phyloP scores from a whole-genome alignment of 805 yeast genomes.

The Candida montana region DNA sequence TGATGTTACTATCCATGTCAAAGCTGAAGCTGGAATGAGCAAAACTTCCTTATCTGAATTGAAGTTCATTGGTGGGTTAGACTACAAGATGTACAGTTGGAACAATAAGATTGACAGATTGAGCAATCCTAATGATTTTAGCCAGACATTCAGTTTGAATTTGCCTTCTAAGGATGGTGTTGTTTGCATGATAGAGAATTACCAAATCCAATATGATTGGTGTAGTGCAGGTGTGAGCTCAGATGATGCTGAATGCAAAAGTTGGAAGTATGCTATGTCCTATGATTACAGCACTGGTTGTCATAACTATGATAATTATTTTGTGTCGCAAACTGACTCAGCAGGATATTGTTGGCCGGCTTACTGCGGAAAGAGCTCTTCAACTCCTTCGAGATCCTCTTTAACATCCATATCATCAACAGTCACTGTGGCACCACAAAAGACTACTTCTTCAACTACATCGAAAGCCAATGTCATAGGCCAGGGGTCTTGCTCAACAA shows the following conservation, averaged over 20 bases:
- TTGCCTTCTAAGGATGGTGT: constrained; percentile 1
- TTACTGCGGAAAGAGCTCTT: constrained; percentile 13
- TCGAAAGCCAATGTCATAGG: background rate
- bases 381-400: background rate
- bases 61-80: constrained; percentile 10
- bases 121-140: constrained; percentile 10
- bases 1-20: constrained; percentile 9
- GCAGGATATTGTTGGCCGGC: constrained; percentile 20
- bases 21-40: constrained; percentile 6
- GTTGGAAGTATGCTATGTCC: constrained; percentile 17
- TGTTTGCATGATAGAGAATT: constrained; percentile 8
- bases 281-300: constrained; percentile 23
- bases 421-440: background rate
- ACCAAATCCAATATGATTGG: constrained; percentile 14
- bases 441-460: background rate
- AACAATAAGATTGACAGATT: constrained; percentile 7
- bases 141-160: constrained; percentile 6
- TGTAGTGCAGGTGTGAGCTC: constrained; percentile 11
- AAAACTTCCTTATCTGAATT: constrained; percentile 9
- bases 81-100: constrained; percentile 7
- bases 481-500: background rate
- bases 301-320: constrained; percentile 17
- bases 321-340: constrained; percentile 18
- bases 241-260: constrained; percentile 15
- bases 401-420: background rate